A percentile compares a stretch with the other conserved stretches of the same genome.
These are phyloP conservation scores for Microdochium nivale DNA, from an alignment of 2,329 filamentous ascomycete species.

Conservation along the genomic window DNA sequence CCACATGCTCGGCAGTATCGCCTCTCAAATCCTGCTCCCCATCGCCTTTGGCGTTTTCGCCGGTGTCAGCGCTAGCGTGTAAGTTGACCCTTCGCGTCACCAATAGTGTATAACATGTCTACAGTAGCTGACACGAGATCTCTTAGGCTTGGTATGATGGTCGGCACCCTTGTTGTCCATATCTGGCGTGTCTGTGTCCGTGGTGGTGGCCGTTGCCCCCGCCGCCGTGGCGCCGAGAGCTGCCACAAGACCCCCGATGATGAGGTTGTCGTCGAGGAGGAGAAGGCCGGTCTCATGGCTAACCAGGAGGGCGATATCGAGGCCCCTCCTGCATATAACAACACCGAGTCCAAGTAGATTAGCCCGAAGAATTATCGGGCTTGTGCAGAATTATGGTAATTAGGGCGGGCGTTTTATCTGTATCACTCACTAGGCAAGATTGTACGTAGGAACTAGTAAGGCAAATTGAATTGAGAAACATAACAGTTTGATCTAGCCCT, in stretches of 20 bases:
- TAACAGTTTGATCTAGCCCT: too few relatives aligned
- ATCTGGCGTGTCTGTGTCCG: slow-evolving; percentile 47
- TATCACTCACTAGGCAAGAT: too few relatives aligned
- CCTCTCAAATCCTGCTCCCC: slow-evolving; percentile 57
- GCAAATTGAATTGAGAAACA: too few relatives aligned
- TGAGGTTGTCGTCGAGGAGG: slow-evolving; percentile 32
- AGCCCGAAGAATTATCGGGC: not conserved
- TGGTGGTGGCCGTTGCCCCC: slow-evolving; percentile 19
- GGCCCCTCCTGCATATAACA: slow-evolving; percentile 17
- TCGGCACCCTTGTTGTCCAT: slow-evolving; percentile 53
- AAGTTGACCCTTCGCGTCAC: slow-evolving; percentile 18
- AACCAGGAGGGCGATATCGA: slow-evolving; percentile 21
- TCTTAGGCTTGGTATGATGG: slow-evolving; percentile 51
- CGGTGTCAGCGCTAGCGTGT: slow-evolving; percentile 59
- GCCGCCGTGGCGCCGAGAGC: slow-evolving; percentile 20
- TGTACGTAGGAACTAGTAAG: too few relatives aligned
- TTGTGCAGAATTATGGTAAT: too few relatives aligned
- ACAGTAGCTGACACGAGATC: not conserved
- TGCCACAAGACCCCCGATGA: slow-evolving; percentile 23
- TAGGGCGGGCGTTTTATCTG: too few relatives aligned
- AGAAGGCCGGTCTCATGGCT: slow-evolving; percentile 42
- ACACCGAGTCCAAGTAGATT: slow-evolving; percentile 9
- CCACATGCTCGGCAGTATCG: slow-evolving; percentile 44
- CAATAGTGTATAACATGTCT: slow-evolving; percentile 17
- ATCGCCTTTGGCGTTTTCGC: slow-evolving; percentile 60